A percentile compares a stretch with the other conserved stretches of the same genome.
These are phyloP conservation scores for Pyrus hybrid DNA, from an alignment of 331 rosid species.

Conservation along the genomic window DNA sequence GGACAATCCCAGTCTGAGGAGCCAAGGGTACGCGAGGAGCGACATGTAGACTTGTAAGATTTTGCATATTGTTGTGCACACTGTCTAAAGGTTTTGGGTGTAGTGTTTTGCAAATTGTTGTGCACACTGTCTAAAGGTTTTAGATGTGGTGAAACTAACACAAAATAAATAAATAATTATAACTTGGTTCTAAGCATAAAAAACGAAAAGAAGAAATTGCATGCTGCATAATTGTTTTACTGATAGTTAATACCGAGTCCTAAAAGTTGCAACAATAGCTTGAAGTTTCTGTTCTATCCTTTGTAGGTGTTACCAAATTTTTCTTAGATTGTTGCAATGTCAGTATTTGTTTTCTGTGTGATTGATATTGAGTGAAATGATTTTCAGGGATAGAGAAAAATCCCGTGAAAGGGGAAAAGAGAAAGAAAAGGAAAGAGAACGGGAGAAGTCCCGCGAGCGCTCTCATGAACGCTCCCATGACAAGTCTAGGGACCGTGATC, in stretches of 20 bases:
- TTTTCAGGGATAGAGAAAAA: constrained; percentile 70
- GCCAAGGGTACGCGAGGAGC: constrained; percentile 77
- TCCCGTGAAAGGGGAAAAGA: constrained; percentile 76
- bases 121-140: no score
- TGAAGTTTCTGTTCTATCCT: background rate
- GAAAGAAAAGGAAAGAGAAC: constrained; percentile 60
- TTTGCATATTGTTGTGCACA: background rate
- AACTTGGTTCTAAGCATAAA: background rate
- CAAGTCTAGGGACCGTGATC: constrained; percentile 67
- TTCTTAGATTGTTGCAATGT: background rate
- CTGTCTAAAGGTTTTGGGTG: background rate
- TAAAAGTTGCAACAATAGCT: background rate
- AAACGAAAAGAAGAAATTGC: background rate
- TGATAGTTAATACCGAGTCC: background rate
- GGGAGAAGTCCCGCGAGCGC: constrained; percentile 57
- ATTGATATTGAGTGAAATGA: constrained; percentile 17
- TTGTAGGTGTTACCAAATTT: background rate
- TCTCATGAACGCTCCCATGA: constrained; percentile 66
- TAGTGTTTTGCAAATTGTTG: no score
- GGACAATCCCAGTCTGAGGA: constrained; percentile 77
- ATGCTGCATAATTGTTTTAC: background rate
- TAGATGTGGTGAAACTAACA: background rate
- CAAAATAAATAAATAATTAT: no score
- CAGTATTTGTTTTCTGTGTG: background rate
- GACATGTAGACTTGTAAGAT: constrained; percentile 56